Evolutionary conservation across 2,329 filamentous ascomycete species (phyloP).

Genomic region (Chrysoporthe austroafricana): DNA sequence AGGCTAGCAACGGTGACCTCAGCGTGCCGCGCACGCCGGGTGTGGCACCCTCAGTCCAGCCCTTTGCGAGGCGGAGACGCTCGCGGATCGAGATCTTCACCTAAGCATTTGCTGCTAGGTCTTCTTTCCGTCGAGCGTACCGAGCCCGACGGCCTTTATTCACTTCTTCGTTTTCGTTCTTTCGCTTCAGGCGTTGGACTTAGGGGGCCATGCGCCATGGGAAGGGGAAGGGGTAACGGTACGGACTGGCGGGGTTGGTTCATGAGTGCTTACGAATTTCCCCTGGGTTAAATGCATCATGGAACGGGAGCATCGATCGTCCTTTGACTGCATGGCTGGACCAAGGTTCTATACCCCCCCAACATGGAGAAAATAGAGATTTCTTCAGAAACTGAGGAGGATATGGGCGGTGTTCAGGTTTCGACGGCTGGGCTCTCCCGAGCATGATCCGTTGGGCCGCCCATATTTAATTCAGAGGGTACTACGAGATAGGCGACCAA

Average conservation of each 20-base stretch:
- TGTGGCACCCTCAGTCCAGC: constrained; percentile 25
- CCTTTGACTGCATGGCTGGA: constrained; percentile 1
- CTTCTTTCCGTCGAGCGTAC: background rate
- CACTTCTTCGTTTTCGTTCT: constrained; percentile 13
- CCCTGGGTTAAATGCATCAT: constrained; percentile 9
- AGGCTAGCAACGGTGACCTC: constrained; percentile 19
- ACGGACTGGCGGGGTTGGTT: constrained; percentile 2
- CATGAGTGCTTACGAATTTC: background rate
- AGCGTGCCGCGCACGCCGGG: constrained; percentile 13
- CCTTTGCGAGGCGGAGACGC: constrained; percentile 22
- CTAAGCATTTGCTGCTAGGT: background rate
- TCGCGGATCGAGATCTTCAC: constrained; percentile 23
- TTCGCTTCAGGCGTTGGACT: background rate
- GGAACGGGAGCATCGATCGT: constrained; percentile 7
- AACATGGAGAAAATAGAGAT: constrained; percentile 5
- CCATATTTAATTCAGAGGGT: background rate
- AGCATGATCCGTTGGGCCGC: background rate
- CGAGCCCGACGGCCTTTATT: background rate
- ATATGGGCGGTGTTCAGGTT: constrained; percentile 3
- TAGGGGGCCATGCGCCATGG: constrained; percentile 2
- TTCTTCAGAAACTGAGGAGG: background rate
- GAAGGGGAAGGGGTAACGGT: background rate
- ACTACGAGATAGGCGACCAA: background rate
- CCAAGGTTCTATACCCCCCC: constrained; percentile 18
- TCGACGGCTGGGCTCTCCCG: background rate